Evolutionary conservation across 2,329 filamentous ascomycete genomes (phyloP), one percentile per base, ranked within the genome.

Genomic region (Pezicula radicicola): DNA sequence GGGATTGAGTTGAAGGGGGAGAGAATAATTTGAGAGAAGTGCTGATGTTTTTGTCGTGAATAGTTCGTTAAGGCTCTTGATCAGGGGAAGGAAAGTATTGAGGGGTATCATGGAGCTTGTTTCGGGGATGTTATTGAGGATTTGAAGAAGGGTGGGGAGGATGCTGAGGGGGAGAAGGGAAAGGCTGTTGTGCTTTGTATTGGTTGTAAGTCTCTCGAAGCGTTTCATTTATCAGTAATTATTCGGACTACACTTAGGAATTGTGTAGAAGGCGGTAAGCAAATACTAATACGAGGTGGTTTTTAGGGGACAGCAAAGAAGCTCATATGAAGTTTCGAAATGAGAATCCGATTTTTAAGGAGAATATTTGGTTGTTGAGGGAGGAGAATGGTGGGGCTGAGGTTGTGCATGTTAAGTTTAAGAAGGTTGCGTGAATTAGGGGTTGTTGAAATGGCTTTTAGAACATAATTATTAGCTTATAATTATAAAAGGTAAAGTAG

Each of bases 111-210:
- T 4, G 52, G 49, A 1, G 21, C 12, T 25, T 19, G 18, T 9
- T 21, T 35, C 33, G 52, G 52, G 25, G n/a, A 8, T 13, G 36
- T 51, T 16, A 21, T 51, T 10, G 52, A 54, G 43, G 48, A 50
- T 9, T 37, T 51, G 43, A 36, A 18, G 28, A 28, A 42, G 43
- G 35, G 21, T 41, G 44, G 15, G 16, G 19, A 33, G 12, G 45
- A 39, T 6, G 49, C 12, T 8, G 45, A 39, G 10, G 49, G n/a
- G 4, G 51, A 21, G 6, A 51, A 43, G 28, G 45, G 30, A 4
- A 49, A 36, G 18, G 44, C 43, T 25, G 43, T 36, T 18, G 39
- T 50, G 13, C 44, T 54, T 18, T 36, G 45, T 18, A 44, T 54
- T 40, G 49, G 49, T 12, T 54, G 52, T 46, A 40, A 53, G 28